Evolutionary conservation across 352 stramenopile species (phyloP).

Genomic region (Phytophthora lateralis): DNA sequence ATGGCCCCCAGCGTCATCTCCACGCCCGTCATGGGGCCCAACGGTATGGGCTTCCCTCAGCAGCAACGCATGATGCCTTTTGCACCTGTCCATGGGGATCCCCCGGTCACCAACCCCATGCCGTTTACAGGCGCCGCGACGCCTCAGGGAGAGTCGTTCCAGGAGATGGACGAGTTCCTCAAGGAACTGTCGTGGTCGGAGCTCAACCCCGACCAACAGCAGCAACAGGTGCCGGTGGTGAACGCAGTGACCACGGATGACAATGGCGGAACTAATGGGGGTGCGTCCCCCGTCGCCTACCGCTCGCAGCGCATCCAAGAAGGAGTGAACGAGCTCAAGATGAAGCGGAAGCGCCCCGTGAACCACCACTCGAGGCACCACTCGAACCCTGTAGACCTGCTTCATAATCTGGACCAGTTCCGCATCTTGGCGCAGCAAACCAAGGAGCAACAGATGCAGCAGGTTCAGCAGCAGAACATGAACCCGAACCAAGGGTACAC

Average conservation of each 20-base stretch:
- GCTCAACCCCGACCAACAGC: constrained; percentile 28
- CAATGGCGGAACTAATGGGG: constrained; percentile 14
- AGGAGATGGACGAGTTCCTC: constrained; percentile 64
- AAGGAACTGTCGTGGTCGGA: constrained; percentile 54
- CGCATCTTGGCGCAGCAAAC: constrained; percentile 65
- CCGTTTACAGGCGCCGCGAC: constrained; percentile 17
- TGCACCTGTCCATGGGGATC: constrained; percentile 32
- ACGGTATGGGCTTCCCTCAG: constrained; percentile 23
- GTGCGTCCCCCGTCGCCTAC: constrained; percentile 45
- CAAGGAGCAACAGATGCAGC: constrained; percentile 46
- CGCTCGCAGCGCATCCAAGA: constrained; percentile 70
- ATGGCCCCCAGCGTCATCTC: constrained; percentile 40
- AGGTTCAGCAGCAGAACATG: constrained; percentile 33
- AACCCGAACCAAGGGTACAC: constrained; percentile 33
- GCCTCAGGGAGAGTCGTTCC: constrained; percentile 36
- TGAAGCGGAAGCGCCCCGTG: constrained; percentile 76
- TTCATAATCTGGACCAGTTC: constrained; percentile 82
- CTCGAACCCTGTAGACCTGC: constrained; percentile 79
- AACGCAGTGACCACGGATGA: constrained; percentile 18
- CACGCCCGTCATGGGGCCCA: constrained; percentile 21
- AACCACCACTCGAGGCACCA: constrained; percentile 65
- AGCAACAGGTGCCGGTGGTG: constrained; percentile 13
- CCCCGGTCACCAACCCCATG: constrained; percentile 26
- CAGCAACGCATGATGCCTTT: constrained; percentile 43
- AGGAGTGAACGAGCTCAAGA: constrained; percentile 73